Base-by-base conservation (phyloP, 164 flowering plant genomes). In the Sedum album region DNA sequence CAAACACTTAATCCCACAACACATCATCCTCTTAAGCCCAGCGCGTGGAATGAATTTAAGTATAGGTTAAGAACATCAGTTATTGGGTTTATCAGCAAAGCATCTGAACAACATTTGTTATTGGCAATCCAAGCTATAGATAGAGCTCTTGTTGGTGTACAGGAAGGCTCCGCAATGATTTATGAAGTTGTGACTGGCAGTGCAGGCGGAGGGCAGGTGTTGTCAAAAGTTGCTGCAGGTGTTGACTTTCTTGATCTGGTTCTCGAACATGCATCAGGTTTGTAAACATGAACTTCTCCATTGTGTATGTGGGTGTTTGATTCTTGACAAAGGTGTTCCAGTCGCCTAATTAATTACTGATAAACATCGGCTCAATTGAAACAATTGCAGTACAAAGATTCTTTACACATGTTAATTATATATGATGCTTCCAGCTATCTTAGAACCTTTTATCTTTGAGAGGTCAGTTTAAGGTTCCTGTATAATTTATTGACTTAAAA, bases 201-300 rank as follows among this genome's bases (percentile, higher is more conserved):
- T 67, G 69, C 71, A 48, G 74, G 74, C 73, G 93, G 87, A 21
- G 97, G 93, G 23, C 79, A 62, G 15, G 87, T 82, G 71, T 85
- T 96, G 28, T 61, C 89, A 31, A 26, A 69, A 65, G 96, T 87
- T 74, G 95, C 95, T 26, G 94, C 89, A 73, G 96, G 87, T 53
- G 74, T 94, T 79, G 95, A 89, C 67, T 87, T 85, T 80, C 83
- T 94, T 73, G 96, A 89, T 80, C 74, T 84, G 76, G 49, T 91
- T 81, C 85, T 94, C 46, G 98, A 91, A 76, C 80, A 71, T 74
- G 84, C 79, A 65, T 71, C 86, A 87, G 97, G 98, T 91, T 5
- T 28, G 33, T 57, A 84, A 83, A 65, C 31, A 17, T 69, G n/a
- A 55, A 68, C 38, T 35, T 35, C 38, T 35, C 38, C 38, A 35